phyloP scores from a whole-genome alignment of 2,329 filamentous ascomycete species.

The Pseudofabraea citricarpa region DNA sequence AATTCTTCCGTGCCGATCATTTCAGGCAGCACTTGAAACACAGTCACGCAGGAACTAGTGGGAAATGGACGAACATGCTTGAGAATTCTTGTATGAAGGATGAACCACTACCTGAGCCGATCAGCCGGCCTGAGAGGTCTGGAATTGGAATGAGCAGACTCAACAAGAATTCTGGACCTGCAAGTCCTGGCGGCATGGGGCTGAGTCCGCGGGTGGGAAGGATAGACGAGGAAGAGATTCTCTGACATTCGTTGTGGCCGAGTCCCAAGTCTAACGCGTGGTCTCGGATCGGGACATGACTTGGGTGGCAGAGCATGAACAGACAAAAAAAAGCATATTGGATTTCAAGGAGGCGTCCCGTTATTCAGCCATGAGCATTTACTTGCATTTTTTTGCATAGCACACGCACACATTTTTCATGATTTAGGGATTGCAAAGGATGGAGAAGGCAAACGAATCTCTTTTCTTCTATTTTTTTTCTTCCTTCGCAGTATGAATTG shows the following conservation, averaged over 20 bases:
- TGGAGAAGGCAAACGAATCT: neutral
- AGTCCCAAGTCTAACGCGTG: neutral
- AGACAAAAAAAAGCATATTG: neutral
- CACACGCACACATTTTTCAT: neutral
- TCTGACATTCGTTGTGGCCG: neutral
- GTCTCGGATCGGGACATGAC: neutral
- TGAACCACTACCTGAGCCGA: constrained; percentile 53
- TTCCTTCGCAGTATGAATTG: no score
- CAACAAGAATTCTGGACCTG: neutral
- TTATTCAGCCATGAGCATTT: neutral
- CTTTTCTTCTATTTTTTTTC: no score
- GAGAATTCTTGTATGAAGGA: constrained; percentile 96
- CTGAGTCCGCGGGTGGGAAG: constrained; percentile 1
- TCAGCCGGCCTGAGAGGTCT: constrained; percentile 21
- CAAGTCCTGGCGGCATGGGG: neutral
- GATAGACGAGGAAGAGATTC: constrained; percentile 1
- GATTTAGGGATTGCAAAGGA: neutral
- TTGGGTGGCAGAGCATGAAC: neutral
- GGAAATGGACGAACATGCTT: constrained; percentile 98
- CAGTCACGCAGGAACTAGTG: constrained; percentile 90
- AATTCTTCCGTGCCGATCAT: constrained; percentile 95
- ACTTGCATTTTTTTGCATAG: neutral
- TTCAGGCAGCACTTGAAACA: constrained; percentile 98
- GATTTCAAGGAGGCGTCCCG: neutral
- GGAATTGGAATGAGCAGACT: constrained; percentile 2